Evolutionary conservation across 768 basidiomycete species (phyloP).

Genomic region (Pisolithus albus): DNA sequence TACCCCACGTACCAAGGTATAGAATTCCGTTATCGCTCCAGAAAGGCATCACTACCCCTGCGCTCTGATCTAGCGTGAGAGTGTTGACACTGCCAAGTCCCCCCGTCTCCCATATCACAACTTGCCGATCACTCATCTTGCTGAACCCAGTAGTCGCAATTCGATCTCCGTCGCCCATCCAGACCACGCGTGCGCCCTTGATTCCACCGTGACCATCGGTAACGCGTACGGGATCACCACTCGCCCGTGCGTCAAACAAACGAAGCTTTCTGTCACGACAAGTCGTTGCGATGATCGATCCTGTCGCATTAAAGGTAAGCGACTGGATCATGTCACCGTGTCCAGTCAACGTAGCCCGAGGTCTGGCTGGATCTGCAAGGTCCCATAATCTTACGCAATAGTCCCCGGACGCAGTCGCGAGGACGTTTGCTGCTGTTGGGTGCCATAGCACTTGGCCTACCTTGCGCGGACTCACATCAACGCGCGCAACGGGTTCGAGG

Average conservation of each 20-base stretch:
- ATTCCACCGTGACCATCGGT: slow-evolving; percentile 89
- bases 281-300: slow-evolving; percentile 80
- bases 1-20: slow-evolving; percentile 54
- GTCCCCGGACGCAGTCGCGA: slow-evolving; percentile 79
- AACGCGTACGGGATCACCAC: slow-evolving; percentile 73
- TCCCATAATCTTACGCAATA: slow-evolving; percentile 91
- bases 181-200: slow-evolving; percentile 83
- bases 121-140: slow-evolving; percentile 92
- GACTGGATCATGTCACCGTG: slow-evolving; percentile 88
- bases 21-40: slow-evolving; percentile 92
- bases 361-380: slow-evolving; percentile 62
- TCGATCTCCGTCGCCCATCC: slow-evolving; percentile 86
- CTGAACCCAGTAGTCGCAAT: slow-evolving; percentile 96
- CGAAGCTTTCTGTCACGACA: slow-evolving; percentile 89
- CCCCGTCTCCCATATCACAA: slow-evolving; percentile 84
- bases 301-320: slow-evolving; percentile 73
- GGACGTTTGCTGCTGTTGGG: slow-evolving; percentile 79
- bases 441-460: slow-evolving; percentile 94
- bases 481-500: slow-evolving; percentile 76
- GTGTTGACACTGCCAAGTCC: slow-evolving; percentile 72
- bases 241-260: slow-evolving; percentile 83
- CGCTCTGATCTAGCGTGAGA: slow-evolving; percentile 75
- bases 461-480: slow-evolving; percentile 78
- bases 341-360: slow-evolving; percentile 55
- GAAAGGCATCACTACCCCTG: slow-evolving; percentile 96